A percentile compares a stretch with the other conserved stretches of the same genome.
phyloP scores from a whole-genome alignment of 805 yeast species.

The Wickerhamiella slavikovae region DNA sequence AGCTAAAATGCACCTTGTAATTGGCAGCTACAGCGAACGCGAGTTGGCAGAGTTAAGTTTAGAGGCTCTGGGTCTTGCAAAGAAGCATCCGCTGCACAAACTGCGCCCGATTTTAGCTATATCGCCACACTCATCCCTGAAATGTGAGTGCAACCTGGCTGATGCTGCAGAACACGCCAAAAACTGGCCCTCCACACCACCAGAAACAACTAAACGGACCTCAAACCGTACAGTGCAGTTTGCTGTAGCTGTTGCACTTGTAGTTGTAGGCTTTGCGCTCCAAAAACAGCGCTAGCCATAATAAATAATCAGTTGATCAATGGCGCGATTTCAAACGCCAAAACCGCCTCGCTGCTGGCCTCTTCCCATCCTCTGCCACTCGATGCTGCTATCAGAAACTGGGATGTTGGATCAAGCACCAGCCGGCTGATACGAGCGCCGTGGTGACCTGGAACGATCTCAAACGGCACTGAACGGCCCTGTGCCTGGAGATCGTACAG shows the following conservation, averaged over 20 bases:
- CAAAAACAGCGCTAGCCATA: constrained; percentile 18
- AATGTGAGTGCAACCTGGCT: too few relatives aligned
- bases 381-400: constrained; percentile 76
- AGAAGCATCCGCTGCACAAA: too few relatives aligned
- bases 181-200: too few relatives aligned
- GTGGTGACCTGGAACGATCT: constrained; percentile 89
- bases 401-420: constrained; percentile 66
- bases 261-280: neutral
- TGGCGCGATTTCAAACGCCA: constrained; percentile 32
- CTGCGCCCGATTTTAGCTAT: constrained; percentile 13
- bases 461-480: constrained; percentile 39
- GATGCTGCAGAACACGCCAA: too few relatives aligned
- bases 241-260: neutral
- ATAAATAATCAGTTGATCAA: neutral
- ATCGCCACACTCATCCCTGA: neutral
- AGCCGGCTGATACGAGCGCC: constrained; percentile 73
- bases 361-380: constrained; percentile 96
- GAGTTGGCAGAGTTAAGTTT: too few relatives aligned
- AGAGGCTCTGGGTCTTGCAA: too few relatives aligned
- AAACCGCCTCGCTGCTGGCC: constrained; percentile 45
- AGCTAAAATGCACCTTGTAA: too few relatives aligned
- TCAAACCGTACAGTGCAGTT: neutral
- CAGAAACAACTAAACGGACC: too few relatives aligned
- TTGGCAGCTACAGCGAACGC: too few relatives aligned
- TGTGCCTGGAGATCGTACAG: constrained; percentile 45